Conservation (phyloP, 2,329 filamentous ascomycete species). For the Alternaria arbusti region DNA sequence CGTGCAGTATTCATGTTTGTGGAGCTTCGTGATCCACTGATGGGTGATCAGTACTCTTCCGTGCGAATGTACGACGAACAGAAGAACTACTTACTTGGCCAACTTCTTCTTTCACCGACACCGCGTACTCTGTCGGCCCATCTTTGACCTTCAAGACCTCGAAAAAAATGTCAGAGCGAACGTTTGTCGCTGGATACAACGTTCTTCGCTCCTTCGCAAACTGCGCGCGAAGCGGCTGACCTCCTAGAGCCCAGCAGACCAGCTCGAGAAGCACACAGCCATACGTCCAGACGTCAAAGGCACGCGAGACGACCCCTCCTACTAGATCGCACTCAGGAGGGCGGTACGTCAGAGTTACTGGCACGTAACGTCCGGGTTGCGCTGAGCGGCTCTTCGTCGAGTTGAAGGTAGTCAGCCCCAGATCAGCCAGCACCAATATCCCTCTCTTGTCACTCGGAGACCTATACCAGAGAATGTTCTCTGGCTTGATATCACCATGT, state of each 20-base stretch:
- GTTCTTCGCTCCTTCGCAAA: no score
- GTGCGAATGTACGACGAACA: no score
- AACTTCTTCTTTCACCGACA: not conserved
- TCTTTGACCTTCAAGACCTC: no score
- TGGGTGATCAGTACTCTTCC: no score
- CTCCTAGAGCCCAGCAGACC: conserved; percentile 17
- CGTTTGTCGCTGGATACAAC: no score
- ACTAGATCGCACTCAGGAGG: conserved; percentile 16
- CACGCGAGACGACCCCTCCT: conserved; percentile 15
- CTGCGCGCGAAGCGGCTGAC: not conserved
- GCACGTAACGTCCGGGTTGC: not conserved
- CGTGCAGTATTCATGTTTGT: conserved; percentile 9
- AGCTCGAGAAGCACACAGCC: conserved; percentile 25
- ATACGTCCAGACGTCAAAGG: conserved; percentile 28
- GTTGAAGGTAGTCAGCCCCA: not conserved
- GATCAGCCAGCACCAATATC: not conserved
- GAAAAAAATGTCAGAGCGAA: no score
- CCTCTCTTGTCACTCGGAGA: not conserved
- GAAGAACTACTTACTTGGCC: not conserved
- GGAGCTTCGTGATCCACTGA: not conserved
- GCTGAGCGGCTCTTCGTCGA: not conserved
- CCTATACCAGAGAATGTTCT: not conserved
- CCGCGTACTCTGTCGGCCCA: no score
- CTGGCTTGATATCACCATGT: not conserved
- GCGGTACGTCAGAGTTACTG: not conserved